A percentile compares a stretch with the other conserved stretches of the same genome.
Evolutionary conservation across 352 stramenopile genomes (phyloP).

Genomic region (Phytopythium cucurbitacearum): DNA sequence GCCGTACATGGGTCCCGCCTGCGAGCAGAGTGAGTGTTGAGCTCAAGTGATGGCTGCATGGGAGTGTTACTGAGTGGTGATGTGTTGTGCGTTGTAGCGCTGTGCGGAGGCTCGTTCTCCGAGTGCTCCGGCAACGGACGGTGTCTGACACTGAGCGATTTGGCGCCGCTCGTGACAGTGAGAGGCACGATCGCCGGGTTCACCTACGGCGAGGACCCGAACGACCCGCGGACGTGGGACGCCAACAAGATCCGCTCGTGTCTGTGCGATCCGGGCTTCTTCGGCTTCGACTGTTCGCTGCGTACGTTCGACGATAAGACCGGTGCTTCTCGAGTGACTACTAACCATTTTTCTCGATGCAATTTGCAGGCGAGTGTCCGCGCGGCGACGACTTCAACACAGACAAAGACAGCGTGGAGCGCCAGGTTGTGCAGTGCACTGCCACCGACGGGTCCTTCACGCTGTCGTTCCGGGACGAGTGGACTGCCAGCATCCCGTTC

Average conservation of each 20-base stretch:
- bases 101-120: slow-evolving; percentile 14
- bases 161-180: slow-evolving; percentile 47
- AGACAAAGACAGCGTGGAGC: slow-evolving; percentile 47
- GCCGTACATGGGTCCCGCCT: slow-evolving; percentile 62
- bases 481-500: slow-evolving; percentile 34
- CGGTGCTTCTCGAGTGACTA: background rate
- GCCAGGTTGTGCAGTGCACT: slow-evolving; percentile 57
- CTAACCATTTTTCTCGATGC: background rate
- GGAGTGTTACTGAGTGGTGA: background rate
- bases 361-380: slow-evolving; percentile 48
- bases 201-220: slow-evolving; percentile 60
- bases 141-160: slow-evolving; percentile 64
- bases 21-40: slow-evolving; percentile 53
- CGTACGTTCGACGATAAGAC: slow-evolving; percentile 18
- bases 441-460: slow-evolving; percentile 57
- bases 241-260: slow-evolving; percentile 60
- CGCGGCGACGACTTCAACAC: slow-evolving; percentile 70
- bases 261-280: slow-evolving; percentile 49
- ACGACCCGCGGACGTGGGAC: slow-evolving; percentile 74
- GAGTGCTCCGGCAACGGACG: slow-evolving; percentile 75
- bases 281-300: slow-evolving; percentile 70
- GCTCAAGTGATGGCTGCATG: background rate
- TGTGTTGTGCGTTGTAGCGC: background rate
- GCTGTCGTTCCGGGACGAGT: slow-evolving; percentile 60
- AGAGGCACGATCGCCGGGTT: slow-evolving; percentile 52